Conservation (phyloP, 108 stramenopile genomes). For the Fragilaria crotonensis region DNA sequence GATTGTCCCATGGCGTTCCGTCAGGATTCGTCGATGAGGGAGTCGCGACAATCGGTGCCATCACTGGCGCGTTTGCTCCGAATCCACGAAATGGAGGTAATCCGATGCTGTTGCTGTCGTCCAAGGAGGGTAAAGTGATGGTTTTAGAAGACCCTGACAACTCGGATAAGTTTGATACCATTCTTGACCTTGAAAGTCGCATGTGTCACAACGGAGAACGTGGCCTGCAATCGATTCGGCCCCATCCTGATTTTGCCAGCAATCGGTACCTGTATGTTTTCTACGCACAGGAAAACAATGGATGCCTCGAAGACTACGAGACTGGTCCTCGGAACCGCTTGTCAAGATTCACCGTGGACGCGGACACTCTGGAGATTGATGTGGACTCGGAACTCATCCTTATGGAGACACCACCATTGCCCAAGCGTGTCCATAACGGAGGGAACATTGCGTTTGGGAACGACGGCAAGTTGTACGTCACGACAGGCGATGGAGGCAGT, state of each 20-base stretch:
- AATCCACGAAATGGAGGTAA: conserved; percentile 5
- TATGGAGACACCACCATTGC: conserved; percentile 14
- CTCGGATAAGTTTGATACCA: not conserved
- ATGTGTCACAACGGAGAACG: too few species aligned
- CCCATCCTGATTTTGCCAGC: conserved; percentile 19
- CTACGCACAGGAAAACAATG: conserved; percentile 19
- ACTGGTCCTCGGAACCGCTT: conserved; percentile 22
- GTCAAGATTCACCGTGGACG: conserved; percentile 16
- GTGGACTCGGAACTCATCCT: conserved; percentile 15
- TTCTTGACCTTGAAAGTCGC: too few species aligned
- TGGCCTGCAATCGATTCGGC: too few species aligned
- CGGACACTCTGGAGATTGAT: conserved; percentile 4
- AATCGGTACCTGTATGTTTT: conserved; percentile 20
- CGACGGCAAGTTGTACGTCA: conserved; percentile 23
- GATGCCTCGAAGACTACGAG: conserved; percentile 7
- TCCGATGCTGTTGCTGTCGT: not conserved
- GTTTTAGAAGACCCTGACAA: conserved; percentile 10
- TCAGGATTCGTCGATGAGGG: conserved; percentile 20
- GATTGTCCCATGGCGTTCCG: conserved; percentile 9
- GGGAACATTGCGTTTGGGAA: conserved; percentile 27
- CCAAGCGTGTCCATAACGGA: conserved; percentile 11
- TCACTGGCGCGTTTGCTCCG: conserved; percentile 15
- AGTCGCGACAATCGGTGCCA: conserved; percentile 3
- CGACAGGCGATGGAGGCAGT: conserved; percentile 19
- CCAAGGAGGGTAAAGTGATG: conserved; percentile 10